phyloP scores from a whole-genome alignment of 441 rosid genomes.

The Viola pubescens region DNA sequence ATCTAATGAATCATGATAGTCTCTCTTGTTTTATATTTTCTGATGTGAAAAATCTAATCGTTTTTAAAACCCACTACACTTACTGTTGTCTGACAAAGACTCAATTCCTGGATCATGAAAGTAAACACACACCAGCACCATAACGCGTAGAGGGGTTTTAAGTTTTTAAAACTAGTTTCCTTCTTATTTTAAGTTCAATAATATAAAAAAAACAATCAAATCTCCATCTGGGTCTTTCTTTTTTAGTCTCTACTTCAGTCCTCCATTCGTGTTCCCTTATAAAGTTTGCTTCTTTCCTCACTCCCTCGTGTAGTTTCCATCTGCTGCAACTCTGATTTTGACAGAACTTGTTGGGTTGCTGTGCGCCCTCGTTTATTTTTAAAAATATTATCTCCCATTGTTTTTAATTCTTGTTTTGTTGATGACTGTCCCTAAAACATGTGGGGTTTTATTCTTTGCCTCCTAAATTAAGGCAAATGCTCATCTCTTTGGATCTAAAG shows the following conservation, averaged over 20 bases:
- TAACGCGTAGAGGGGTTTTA: constrained; percentile 7
- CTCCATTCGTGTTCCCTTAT: constrained; percentile 5
- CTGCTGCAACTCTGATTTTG: constrained; percentile 4
- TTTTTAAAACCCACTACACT: constrained; percentile 9
- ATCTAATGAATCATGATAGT: background rate
- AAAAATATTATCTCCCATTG: background rate
- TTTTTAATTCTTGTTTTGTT: constrained; percentile 11
- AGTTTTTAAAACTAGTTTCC: background rate
- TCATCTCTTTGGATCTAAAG: constrained; percentile 34
- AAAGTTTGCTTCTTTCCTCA: constrained; percentile 14
- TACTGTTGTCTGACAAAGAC: constrained; percentile 36
- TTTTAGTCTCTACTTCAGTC: constrained; percentile 23
- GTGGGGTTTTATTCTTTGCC: constrained; percentile 42
- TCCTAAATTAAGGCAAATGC: constrained; percentile 24
- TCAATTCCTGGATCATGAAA: constrained; percentile 23
- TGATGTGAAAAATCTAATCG: constrained; percentile 12
- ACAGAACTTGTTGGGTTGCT: constrained; percentile 15
- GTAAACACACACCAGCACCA: constrained; percentile 5
- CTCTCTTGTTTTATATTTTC: background rate
- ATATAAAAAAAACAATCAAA: background rate
- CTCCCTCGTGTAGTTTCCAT: constrained; percentile 9
- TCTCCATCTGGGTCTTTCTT: constrained; percentile 22
- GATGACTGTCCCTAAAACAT: constrained; percentile 17
- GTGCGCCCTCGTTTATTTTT: background rate
- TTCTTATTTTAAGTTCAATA: background rate